Evolutionary conservation across 805 yeast species (phyloP).

Genomic region (Candida piceae): DNA sequence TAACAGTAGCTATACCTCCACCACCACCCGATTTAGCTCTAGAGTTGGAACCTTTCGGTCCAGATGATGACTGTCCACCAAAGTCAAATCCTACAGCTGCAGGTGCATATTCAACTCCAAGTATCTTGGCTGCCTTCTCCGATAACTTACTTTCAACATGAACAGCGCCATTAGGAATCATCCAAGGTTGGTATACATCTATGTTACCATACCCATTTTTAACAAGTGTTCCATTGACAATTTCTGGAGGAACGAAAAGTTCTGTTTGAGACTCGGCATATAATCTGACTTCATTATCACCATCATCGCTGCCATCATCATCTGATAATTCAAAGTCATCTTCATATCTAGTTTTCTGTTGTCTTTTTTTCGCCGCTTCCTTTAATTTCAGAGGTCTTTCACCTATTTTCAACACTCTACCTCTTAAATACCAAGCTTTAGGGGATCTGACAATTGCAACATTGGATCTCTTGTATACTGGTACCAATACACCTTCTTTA

Average conservation of each 20-base stretch:
- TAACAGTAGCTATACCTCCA: constrained; percentile 47
- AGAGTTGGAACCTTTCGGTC: constrained; percentile 29
- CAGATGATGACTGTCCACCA: constrained; percentile 19
- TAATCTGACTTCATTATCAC: constrained; percentile 51
- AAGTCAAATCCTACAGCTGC: constrained; percentile 89
- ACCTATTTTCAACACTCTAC: constrained; percentile 70
- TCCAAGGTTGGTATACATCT: constrained; percentile 68
- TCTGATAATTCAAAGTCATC: constrained; percentile 23
- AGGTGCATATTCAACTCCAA: constrained; percentile 75
- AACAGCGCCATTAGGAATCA: constrained; percentile 80
- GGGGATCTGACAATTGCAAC: constrained; percentile 66
- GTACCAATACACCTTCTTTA: constrained; percentile 38
- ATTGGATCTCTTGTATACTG: constrained; percentile 64
- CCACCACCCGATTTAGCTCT: constrained; percentile 15
- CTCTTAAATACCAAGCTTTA: constrained; percentile 80
- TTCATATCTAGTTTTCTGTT: constrained; percentile 17
- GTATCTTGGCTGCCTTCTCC: constrained; percentile 62
- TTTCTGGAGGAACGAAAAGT: constrained; percentile 59
- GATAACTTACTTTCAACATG: constrained; percentile 52
- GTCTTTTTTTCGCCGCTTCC: constrained; percentile 17
- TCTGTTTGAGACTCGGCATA: constrained; percentile 81
- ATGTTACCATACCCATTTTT: constrained; percentile 80
- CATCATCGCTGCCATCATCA: constrained; percentile 33
- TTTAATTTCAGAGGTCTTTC: constrained; percentile 55
- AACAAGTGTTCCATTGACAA: constrained; percentile 60